phyloP scores from a whole-genome alignment of 2,329 filamentous ascomycete species.

The Aspergillus ochraceus region DNA sequence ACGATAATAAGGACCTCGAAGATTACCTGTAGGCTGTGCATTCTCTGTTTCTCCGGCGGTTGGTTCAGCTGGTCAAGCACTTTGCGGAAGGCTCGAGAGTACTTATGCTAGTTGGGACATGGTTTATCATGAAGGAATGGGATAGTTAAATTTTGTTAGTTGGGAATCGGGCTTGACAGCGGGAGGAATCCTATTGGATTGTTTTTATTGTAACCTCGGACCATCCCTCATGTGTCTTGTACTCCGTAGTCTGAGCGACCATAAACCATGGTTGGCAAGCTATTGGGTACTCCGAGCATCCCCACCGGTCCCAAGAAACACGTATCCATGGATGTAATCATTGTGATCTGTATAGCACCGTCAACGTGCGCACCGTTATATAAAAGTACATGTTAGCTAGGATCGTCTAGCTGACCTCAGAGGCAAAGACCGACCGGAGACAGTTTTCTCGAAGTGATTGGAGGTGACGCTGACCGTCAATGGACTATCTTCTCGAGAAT shows the following conservation, averaged over 20 bases:
- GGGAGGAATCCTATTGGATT: not conserved
- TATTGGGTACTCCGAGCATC: not conserved
- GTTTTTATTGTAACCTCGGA: not conserved
- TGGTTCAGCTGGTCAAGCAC: not conserved
- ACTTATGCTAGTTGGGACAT: not conserved
- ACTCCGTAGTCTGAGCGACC: not conserved
- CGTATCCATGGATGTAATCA: not conserved
- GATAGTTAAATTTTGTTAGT: not conserved
- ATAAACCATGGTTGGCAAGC: not conserved
- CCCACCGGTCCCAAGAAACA: not conserved
- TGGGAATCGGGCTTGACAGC: not conserved
- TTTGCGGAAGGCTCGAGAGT: not conserved
- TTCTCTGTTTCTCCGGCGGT: not conserved
- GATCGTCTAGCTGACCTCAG: not conserved
- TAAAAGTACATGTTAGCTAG: not conserved
- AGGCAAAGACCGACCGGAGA: not conserved
- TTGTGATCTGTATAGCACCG: not conserved
- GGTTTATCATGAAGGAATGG: not conserved
- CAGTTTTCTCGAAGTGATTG: not conserved
- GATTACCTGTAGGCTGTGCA: conserved; percentile 15
- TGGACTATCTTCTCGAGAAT: not conserved
- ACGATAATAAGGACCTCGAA: conserved; percentile 20
- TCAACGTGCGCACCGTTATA: not conserved
- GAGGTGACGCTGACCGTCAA: not conserved
- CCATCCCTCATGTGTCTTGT: not conserved